Evolutionary conservation across 2,329 filamentous ascomycete species (phyloP).

Genomic region (Geosmithia putterillii): DNA sequence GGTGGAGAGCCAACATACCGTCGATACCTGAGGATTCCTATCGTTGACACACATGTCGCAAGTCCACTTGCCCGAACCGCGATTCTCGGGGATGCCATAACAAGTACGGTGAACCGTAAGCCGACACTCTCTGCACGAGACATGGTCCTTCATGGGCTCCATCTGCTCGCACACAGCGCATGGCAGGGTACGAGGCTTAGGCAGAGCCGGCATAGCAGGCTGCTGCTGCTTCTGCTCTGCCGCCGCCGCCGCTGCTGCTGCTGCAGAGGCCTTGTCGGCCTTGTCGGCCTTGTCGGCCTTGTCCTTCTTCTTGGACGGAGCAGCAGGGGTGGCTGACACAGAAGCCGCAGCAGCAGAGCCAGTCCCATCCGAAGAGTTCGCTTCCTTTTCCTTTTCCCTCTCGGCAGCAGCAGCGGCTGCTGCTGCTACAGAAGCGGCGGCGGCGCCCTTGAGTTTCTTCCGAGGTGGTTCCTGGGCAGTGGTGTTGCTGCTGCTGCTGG

Average conservation of each 20-base stretch:
- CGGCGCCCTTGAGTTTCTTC: constrained; percentile 47
- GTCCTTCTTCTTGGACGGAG: constrained; percentile 46
- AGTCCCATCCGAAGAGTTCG: too few species aligned
- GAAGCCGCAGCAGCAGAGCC: constrained; percentile 13
- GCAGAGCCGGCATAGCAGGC: constrained; percentile 49
- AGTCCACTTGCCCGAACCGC: constrained; percentile 69
- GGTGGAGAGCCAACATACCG: too few species aligned
- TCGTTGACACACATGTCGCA: constrained; percentile 97
- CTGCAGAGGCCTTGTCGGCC: neutral
- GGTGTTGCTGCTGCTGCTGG: constrained; percentile 13
- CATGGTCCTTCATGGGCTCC: constrained; percentile 58
- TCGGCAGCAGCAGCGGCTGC: constrained; percentile 24
- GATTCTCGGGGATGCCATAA: constrained; percentile 70
- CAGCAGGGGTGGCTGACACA: constrained; percentile 27
- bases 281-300: constrained; percentile 33
- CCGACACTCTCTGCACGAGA: constrained; percentile 78
- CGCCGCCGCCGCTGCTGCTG: constrained; percentile 41
- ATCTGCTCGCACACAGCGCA: constrained; percentile 74
- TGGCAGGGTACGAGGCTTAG: constrained; percentile 65
- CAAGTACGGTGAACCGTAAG: constrained; percentile 85
- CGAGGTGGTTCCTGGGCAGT: constrained; percentile 44
- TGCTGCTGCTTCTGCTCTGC: constrained; percentile 39
- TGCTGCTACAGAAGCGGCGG: constrained; percentile 22
- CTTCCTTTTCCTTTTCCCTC: constrained; percentile 49
- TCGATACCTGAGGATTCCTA: constrained; percentile 83